Conservation (phyloP, 2,329 filamentous ascomycete species). For the Lasiodiplodia theobromae region DNA sequence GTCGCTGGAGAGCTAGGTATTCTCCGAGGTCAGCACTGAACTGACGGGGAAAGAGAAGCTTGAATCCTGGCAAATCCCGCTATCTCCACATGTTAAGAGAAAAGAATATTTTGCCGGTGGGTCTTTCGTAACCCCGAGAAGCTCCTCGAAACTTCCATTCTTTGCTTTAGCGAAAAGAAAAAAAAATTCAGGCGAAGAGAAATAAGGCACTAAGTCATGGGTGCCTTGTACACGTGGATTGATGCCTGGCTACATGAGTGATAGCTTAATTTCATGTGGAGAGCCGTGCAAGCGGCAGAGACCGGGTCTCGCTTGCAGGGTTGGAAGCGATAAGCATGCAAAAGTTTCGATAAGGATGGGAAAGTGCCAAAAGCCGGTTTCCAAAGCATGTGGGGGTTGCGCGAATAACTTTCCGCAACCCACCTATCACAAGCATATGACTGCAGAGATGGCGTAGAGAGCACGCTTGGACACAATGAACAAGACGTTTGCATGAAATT, state of each 20-base stretch:
- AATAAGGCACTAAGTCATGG: neutral
- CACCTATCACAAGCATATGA: neutral
- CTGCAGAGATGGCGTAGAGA: neutral
- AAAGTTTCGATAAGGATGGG: constrained; percentile 13
- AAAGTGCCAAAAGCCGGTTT: neutral
- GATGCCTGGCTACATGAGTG: neutral
- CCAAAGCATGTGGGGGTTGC: neutral
- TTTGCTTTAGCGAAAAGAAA: neutral
- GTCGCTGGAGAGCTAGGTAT: neutral
- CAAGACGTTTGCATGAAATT: too few species aligned
- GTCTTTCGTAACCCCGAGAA: neutral
- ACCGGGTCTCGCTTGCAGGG: constrained; percentile 6
- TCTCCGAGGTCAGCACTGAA: neutral
- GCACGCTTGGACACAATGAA: neutral
- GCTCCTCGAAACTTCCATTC: neutral
- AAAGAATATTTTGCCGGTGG: constrained; percentile 1
- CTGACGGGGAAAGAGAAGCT: neutral
- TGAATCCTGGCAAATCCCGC: neutral
- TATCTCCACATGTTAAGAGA: neutral
- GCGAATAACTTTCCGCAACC: neutral
- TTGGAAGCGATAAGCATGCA: constrained; percentile 18
- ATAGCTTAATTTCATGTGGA: neutral
- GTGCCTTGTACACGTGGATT: neutral
- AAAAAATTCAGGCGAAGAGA: neutral
- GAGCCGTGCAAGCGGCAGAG: neutral